Evolutionary conservation across 2,329 filamentous ascomycete species (phyloP).

Genomic region (Bipolaris gigantea): DNA sequence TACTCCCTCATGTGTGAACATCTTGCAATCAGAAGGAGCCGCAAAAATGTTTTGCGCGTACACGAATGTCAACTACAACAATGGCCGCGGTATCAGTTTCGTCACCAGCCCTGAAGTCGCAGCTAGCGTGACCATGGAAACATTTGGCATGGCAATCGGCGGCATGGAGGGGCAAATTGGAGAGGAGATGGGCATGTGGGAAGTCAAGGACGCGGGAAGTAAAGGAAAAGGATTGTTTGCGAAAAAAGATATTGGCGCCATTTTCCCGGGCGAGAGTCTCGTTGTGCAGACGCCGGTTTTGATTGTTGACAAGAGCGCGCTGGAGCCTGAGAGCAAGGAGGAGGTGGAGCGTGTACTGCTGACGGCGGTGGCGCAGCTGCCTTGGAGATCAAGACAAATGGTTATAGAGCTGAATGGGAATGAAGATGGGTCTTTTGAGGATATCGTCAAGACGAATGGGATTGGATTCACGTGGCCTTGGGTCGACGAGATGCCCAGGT

Average conservation of each 20-base stretch:
- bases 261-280: conserved; percentile 29
- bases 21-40: background rate
- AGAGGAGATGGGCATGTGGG: conserved; percentile 24
- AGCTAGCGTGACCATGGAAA: conserved; percentile 21
- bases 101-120: conserved; percentile 33
- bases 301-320: conserved; percentile 20
- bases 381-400: conserved; percentile 18
- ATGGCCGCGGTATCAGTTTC: conserved; percentile 35
- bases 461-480: conserved; percentile 26
- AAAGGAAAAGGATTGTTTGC: conserved; percentile 35
- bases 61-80: conserved; percentile 29
- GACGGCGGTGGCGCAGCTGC: conserved; percentile 30
- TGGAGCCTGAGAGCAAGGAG: conserved; percentile 10
- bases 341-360: conserved; percentile 18
- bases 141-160: conserved; percentile 18
- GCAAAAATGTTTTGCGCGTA: conserved; percentile 31
- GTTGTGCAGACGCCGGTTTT: conserved; percentile 32
- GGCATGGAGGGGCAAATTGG: conserved; percentile 12
- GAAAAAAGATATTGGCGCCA: conserved; percentile 15
- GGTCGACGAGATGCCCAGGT: conserved; percentile 21
- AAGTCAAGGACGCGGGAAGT: conserved; percentile 24
- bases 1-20: conserved; percentile 29
- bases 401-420: conserved; percentile 21
- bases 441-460: conserved; percentile 33
- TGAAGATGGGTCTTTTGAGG: conserved; percentile 17